Percentiles rank a stretch among this genome's conserved stretches.
Conservation (phyloP, 164 flowering plant species). For the Macadamia integrifolia region DNA sequence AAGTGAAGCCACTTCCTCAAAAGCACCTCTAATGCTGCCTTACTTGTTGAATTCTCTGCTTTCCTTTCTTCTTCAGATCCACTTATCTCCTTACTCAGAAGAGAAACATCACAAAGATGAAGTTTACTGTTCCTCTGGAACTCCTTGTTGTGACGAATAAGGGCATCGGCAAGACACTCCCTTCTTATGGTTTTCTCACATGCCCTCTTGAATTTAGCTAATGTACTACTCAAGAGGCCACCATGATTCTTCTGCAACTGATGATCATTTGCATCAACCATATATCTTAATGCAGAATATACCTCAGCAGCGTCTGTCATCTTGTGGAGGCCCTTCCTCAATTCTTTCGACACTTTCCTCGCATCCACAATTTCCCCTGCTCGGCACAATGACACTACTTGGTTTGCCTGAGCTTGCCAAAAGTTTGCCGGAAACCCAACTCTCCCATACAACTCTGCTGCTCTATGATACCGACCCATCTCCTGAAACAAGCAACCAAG, state of each 20-base stretch:
- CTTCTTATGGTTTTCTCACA: slow-evolving; percentile 46
- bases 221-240: background rate
- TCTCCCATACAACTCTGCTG: too few species aligned
- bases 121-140: slow-evolving; percentile 60
- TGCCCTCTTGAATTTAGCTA: slow-evolving; percentile 44
- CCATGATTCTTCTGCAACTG: slow-evolving; percentile 70
- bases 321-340: slow-evolving; percentile 36
- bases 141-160: too few species aligned
- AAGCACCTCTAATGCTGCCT: too few species aligned
- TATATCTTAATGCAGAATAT: slow-evolving; percentile 82
- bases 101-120: slow-evolving; percentile 65
- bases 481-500: too few species aligned
- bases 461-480: too few species aligned
- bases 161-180: too few species aligned
- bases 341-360: too few species aligned
- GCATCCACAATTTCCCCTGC: too few species aligned
- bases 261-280: slow-evolving; percentile 30
- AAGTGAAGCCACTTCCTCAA: too few species aligned
- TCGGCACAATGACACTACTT: too few species aligned
- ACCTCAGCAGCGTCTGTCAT: slow-evolving; percentile 92
- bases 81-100: slow-evolving; percentile 66
- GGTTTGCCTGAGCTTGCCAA: too few species aligned
- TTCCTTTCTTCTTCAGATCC: slow-evolving; percentile 37
- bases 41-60: slow-evolving; percentile 13
- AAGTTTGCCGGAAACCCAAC: too few species aligned